Conservation (phyloP, 306 rosid species). For the Lotus japonicus region DNA sequence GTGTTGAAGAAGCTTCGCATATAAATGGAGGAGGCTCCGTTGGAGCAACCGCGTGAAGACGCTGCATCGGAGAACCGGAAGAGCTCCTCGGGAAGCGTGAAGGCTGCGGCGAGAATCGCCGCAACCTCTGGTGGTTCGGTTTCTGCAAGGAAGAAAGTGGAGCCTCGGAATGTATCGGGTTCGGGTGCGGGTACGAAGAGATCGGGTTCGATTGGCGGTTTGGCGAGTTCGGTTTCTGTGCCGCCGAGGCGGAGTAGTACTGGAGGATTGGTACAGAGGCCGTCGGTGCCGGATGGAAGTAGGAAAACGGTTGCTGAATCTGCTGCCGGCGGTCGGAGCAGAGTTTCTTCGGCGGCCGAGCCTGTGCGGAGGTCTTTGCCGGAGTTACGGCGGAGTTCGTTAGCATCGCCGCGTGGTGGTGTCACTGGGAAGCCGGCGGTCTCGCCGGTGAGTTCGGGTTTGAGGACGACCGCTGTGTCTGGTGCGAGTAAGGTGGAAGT, state of each 20-base stretch:
- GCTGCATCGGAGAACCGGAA: neutral
- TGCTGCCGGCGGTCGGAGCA: constrained; percentile 26
- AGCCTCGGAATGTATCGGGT: constrained; percentile 31
- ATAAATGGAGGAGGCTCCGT: constrained; percentile 53
- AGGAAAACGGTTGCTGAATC: constrained; percentile 23
- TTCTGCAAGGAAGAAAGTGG: constrained; percentile 44
- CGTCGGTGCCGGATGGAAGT: constrained; percentile 29
- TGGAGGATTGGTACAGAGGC: constrained; percentile 61
- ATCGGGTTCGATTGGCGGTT: constrained; percentile 40
- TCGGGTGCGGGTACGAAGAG: constrained; percentile 33
- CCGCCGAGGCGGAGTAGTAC: constrained; percentile 59
- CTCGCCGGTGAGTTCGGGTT: constrained; percentile 30
- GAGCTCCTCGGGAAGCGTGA: constrained; percentile 23
- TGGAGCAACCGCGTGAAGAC: constrained; percentile 29
- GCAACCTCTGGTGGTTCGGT: constrained; percentile 23
- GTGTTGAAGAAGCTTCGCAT: constrained; percentile 6
- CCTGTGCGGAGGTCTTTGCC: constrained; percentile 61
- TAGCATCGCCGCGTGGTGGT: constrained; percentile 33
- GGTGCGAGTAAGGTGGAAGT: constrained; percentile 33
- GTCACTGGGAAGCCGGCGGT: constrained; percentile 40
- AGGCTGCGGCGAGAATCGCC: constrained; percentile 29
- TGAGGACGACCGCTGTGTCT: constrained; percentile 34
- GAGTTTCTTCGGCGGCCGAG: constrained; percentile 33
- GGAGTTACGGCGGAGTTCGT: constrained; percentile 61
- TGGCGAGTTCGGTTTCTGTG: constrained; percentile 34